Percentiles rank a stretch among this genome's conserved stretches.
These are phyloP conservation scores for Dalbergia oliveri DNA, from an alignment of 306 rosid genomes.

Conservation along the genomic window DNA sequence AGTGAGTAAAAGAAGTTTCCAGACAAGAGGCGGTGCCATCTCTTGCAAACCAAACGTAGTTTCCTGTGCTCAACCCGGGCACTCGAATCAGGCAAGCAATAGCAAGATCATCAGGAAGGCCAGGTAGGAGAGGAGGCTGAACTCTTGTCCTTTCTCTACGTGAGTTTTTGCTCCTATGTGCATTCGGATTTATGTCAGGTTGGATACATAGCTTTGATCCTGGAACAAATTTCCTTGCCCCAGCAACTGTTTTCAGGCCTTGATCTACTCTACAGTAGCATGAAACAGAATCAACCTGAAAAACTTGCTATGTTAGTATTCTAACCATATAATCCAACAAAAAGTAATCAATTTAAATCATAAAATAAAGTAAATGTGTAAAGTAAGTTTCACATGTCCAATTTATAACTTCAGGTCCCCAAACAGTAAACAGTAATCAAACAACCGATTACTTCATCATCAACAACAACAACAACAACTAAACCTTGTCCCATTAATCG, in stretches of 20 bases:
- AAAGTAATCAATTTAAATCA: not conserved
- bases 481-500: too few relatives aligned
- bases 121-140: constrained; percentile 97
- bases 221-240: constrained; percentile 97
- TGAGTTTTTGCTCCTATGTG: constrained; percentile 77
- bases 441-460: not conserved
- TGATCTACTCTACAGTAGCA: constrained; percentile 99
- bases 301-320: constrained; percentile 52
- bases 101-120: constrained; percentile 99
- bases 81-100: constrained; percentile 97
- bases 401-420: not conserved
- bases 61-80: constrained; percentile 92
- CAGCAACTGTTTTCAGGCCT: constrained; percentile 92
- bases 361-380: constrained; percentile 3
- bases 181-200: constrained; percentile 96
- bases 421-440: not conserved
- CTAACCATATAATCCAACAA: constrained; percentile 30
- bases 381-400: not conserved
- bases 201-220: constrained; percentile 96
- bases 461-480: too few relatives aligned
- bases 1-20: constrained; percentile 97
- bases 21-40: constrained; percentile 90
- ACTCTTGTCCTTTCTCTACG: constrained; percentile 86
- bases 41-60: constrained; percentile 94
- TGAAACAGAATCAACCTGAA: constrained; percentile 96